A percentile compares a stretch with the other conserved stretches of the same genome.
Conservation (phyloP, 345 rosid genomes). For the Heritiera fomes region DNA sequence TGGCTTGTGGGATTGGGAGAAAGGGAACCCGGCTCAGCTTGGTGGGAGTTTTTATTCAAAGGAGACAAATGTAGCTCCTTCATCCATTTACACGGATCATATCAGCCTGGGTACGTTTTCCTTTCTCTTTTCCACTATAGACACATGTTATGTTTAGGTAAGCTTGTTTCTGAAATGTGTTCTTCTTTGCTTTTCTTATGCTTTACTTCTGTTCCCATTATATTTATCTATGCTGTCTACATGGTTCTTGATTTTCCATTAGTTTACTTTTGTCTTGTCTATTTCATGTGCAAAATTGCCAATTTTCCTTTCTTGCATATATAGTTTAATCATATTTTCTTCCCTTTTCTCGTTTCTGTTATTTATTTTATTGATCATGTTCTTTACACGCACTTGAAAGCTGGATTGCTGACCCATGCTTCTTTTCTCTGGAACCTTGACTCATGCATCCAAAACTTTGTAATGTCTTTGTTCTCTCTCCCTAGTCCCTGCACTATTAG, state of each 20-base stretch:
- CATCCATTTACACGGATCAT: conserved; percentile 30
- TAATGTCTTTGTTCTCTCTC: neutral
- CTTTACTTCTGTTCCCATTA: neutral
- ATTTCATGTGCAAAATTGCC: neutral
- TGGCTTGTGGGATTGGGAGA: conserved; percentile 43
- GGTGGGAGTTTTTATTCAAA: conserved; percentile 31
- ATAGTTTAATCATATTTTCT: neutral
- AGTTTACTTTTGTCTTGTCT: neutral
- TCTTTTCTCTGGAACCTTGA: neutral
- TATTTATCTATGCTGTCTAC: neutral
- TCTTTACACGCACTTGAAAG: neutral
- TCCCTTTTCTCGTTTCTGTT: neutral
- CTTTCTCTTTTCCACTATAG: neutral
- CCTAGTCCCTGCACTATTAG: no score
- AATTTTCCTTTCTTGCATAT: neutral
- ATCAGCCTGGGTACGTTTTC: conserved; percentile 39
- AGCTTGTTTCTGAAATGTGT: neutral
- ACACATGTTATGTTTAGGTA: neutral
- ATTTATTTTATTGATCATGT: neutral
- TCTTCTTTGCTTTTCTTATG: neutral
- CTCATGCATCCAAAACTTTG: neutral
- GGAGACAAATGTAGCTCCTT: conserved; percentile 26
- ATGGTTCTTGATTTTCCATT: neutral
- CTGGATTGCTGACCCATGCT: neutral
- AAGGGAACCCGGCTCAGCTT: conserved; percentile 23